Percentiles rank a stretch among this genome's conserved stretches.
Evolutionary conservation across 257 asterid species (phyloP).

Genomic region (Fraxinus pennsylvanica): DNA sequence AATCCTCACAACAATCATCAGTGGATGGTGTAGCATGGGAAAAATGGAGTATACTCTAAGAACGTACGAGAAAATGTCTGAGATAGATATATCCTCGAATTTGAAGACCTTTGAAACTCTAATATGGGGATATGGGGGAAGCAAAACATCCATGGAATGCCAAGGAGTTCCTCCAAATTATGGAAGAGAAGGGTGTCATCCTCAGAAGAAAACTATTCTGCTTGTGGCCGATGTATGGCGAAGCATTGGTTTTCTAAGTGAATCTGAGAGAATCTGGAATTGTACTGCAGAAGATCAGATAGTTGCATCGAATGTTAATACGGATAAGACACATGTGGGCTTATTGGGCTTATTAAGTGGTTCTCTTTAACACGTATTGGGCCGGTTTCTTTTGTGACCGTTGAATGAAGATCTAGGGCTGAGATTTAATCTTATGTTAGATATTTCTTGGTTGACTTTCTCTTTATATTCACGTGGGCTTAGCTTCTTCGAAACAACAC

Average conservation of each 20-base stretch:
- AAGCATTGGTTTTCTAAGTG: conserved; percentile 61
- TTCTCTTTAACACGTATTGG: too few relatives aligned
- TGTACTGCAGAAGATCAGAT: conserved; percentile 27
- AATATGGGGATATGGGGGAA: conserved; percentile 95
- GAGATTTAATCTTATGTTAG: too few relatives aligned
- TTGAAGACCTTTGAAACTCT: conserved; percentile 79
- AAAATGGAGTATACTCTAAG: conserved; percentile 67
- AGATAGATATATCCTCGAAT: conserved; percentile 65
- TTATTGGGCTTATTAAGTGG: too few relatives aligned
- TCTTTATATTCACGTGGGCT: too few relatives aligned
- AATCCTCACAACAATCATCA: conserved; percentile 83
- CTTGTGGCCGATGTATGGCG: conserved; percentile 91
- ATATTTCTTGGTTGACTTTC: too few relatives aligned
- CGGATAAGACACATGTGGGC: too few relatives aligned
- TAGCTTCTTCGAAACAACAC: too few relatives aligned
- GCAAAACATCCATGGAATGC: conserved; percentile 90
- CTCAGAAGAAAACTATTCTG: conserved; percentile 56
- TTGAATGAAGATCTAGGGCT: too few relatives aligned
- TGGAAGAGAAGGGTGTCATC: conserved; percentile 62
- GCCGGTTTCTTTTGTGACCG: too few relatives aligned
- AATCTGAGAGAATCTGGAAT: conserved; percentile 56
- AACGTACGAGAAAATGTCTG: conserved; percentile 57
- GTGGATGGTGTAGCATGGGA: conserved; percentile 94
- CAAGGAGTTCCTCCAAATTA: conserved; percentile 62
- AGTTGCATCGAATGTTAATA: neutral